These are phyloP conservation scores for Termitomyces sp. DNA, from an alignment of 1,284 basidiomycete species.

Conservation along the genomic window DNA sequence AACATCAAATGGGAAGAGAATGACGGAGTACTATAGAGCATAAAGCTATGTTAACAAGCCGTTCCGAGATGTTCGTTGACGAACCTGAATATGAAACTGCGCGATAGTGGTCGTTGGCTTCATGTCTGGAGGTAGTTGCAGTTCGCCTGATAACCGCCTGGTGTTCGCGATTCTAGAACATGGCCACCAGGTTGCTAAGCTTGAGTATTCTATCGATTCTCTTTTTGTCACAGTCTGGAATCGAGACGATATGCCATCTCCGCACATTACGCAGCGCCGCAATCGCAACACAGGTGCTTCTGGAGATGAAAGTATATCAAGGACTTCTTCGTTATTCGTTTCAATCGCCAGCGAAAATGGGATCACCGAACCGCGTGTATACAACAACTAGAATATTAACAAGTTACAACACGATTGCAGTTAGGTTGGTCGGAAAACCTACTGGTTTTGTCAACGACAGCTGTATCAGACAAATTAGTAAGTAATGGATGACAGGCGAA, in stretches of 20 bases:
- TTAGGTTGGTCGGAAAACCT: conserved; percentile 12
- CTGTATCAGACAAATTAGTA: conserved; percentile 18
- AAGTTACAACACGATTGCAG: neutral
- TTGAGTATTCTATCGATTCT: conserved; percentile 34
- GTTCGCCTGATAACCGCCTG: conserved; percentile 38
- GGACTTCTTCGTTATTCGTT: conserved; percentile 29
- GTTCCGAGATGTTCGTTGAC: neutral
- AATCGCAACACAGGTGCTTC: conserved; percentile 33
- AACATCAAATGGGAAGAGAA: conserved; percentile 36
- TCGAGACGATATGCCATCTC: conserved; percentile 6
- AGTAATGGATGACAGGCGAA: neutral
- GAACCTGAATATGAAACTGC: conserved; percentile 31
- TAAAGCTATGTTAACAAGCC: neutral
- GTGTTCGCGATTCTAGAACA: conserved; percentile 24
- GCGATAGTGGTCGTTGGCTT: conserved; percentile 41
- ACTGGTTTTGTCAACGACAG: conserved; percentile 38
- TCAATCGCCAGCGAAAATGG: conserved; percentile 39
- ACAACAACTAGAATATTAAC: conserved; percentile 31
- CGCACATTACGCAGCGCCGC: conserved; percentile 35
- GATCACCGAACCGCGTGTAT: conserved; percentile 41
- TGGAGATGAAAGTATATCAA: conserved; percentile 37
- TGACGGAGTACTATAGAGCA: conserved; percentile 34
- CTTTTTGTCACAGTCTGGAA: conserved; percentile 30
- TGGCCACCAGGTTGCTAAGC: conserved; percentile 40
- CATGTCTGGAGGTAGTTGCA: conserved; percentile 40